Percentiles rank a stretch among this genome's conserved stretches.
Evolutionary conservation across 768 basidiomycete genomes (phyloP).

Genomic region (Termitomyces sp.): DNA sequence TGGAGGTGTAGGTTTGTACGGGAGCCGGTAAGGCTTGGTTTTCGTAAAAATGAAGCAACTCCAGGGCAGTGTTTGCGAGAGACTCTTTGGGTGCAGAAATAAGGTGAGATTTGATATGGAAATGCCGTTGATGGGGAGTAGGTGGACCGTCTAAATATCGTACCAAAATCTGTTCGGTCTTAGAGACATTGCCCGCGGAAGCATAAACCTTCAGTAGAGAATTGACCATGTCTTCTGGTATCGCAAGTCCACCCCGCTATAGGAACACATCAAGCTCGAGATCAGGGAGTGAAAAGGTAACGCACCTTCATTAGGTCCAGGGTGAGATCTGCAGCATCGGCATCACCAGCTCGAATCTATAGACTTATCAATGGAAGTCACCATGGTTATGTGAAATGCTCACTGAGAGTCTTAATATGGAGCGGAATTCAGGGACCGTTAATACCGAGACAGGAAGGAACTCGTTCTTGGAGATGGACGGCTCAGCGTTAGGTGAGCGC

Average conservation of each 20-base stretch:
- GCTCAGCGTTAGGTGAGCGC: constrained; percentile 7
- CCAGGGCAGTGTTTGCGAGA: constrained; percentile 60
- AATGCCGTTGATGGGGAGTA: constrained; percentile 56
- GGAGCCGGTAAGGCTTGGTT: constrained; percentile 54
- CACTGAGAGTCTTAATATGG: constrained; percentile 48
- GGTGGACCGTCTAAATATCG: constrained; percentile 35
- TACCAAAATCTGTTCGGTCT: constrained; percentile 40
- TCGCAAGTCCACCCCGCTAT: constrained; percentile 36
- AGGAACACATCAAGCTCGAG: background rate
- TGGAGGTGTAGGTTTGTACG: constrained; percentile 66
- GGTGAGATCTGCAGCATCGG: constrained; percentile 39
- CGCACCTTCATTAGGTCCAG: constrained; percentile 53
- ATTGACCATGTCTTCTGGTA: constrained; percentile 40
- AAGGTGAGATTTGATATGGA: constrained; percentile 69
- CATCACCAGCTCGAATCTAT: constrained; percentile 46
- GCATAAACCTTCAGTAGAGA: constrained; percentile 47
- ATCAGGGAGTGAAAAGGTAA: background rate
- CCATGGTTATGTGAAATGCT: constrained; percentile 11
- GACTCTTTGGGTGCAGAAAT: constrained; percentile 36
- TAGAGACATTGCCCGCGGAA: constrained; percentile 33
- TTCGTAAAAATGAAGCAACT: constrained; percentile 72
- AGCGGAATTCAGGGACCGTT: constrained; percentile 46
- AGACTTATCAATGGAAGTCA: constrained; percentile 1
- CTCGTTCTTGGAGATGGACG: constrained; percentile 9
- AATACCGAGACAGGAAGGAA: constrained; percentile 40